Percentiles rank a stretch among this genome's conserved stretches.
Conservation (phyloP, 495 filamentous ascomycete species). For the Copromyces sp. region DNA sequence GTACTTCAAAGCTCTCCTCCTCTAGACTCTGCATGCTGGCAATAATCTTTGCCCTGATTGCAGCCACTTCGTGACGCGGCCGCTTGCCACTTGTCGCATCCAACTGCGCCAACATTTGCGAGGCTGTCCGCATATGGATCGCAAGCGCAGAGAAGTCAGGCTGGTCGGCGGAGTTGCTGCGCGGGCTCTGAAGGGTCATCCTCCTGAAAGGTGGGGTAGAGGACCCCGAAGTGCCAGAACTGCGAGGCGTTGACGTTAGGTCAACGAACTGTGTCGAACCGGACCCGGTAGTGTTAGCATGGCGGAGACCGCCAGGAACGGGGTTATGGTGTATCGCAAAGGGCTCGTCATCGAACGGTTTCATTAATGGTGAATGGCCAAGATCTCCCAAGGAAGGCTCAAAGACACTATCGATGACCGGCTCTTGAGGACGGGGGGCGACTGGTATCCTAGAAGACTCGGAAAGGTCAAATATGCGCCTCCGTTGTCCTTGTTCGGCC, state of each 20-base stretch:
- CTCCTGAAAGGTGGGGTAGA: constrained; percentile 43
- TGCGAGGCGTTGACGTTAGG: constrained; percentile 44
- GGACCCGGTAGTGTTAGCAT: constrained; percentile 41
- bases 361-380: constrained; percentile 54
- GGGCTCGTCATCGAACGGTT: constrained; percentile 36
- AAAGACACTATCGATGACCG: constrained; percentile 60
- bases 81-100: constrained; percentile 62
- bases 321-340: constrained; percentile 9
- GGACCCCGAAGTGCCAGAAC: constrained; percentile 48
- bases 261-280: constrained; percentile 21
- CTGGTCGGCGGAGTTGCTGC: constrained; percentile 42
- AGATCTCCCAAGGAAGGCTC: constrained; percentile 63
- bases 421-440: constrained; percentile 24
- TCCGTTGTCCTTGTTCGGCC: constrained; percentile 49
- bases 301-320: constrained; percentile 24
- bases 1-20: constrained; percentile 61
- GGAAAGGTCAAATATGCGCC: constrained; percentile 57
- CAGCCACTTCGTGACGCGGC: constrained; percentile 60
- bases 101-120: constrained; percentile 69
- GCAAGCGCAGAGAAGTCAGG: constrained; percentile 66
- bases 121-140: constrained; percentile 69
- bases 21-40: constrained; percentile 77
- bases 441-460: constrained; percentile 28
- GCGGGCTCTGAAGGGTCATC: constrained; percentile 35
- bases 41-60: constrained; percentile 67